A percentile compares a stretch with the other conserved stretches of the same genome.
Evolutionary conservation across 2,329 filamentous ascomycete genomes (phyloP).

Genomic region (Colletotrichum caudatum): DNA sequence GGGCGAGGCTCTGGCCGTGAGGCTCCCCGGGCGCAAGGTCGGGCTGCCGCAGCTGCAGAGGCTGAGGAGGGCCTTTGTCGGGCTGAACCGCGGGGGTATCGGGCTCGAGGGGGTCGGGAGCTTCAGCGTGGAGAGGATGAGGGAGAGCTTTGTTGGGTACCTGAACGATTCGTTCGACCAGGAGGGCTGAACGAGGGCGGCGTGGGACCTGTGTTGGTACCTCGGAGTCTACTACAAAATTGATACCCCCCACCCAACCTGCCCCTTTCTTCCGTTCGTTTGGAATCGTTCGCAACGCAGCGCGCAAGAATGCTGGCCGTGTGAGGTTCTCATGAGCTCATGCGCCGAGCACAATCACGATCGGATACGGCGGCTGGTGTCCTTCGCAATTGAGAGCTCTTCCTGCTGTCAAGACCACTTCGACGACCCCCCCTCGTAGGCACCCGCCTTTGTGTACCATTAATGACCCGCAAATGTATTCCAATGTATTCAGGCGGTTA

Average conservation of each 20-base stretch:
- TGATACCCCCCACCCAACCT: slow-evolving; percentile 12
- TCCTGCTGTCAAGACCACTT: not conserved
- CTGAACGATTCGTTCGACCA: slow-evolving; percentile 74
- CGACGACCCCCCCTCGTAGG: no score
- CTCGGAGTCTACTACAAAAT: not conserved
- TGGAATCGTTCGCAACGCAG: not conserved
- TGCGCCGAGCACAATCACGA: not conserved
- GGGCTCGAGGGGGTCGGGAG: slow-evolving; percentile 67
- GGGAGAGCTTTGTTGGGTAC: slow-evolving; percentile 74
- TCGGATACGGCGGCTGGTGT: not conserved
- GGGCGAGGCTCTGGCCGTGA: slow-evolving; percentile 63
- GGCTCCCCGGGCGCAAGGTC: slow-evolving; percentile 74
- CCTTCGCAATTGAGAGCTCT: not conserved
- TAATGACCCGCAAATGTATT: not conserved
- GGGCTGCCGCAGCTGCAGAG: slow-evolving; percentile 82
- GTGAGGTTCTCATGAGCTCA: not conserved
- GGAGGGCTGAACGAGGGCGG: slow-evolving; percentile 56
- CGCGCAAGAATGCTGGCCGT: no score
- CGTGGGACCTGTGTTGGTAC: not conserved
- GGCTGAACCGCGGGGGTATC: slow-evolving; percentile 78
- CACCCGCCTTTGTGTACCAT: not conserved
- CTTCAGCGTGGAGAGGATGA: slow-evolving; percentile 66
- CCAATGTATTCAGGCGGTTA: not conserved
- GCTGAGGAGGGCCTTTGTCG: slow-evolving; percentile 81
- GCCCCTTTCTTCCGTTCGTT: no score